A percentile compares a stretch with the other conserved stretches of the same genome.
Conservation (phyloP, 2,329 filamentous ascomycete species). For the Grosmannia penicillata region DNA sequence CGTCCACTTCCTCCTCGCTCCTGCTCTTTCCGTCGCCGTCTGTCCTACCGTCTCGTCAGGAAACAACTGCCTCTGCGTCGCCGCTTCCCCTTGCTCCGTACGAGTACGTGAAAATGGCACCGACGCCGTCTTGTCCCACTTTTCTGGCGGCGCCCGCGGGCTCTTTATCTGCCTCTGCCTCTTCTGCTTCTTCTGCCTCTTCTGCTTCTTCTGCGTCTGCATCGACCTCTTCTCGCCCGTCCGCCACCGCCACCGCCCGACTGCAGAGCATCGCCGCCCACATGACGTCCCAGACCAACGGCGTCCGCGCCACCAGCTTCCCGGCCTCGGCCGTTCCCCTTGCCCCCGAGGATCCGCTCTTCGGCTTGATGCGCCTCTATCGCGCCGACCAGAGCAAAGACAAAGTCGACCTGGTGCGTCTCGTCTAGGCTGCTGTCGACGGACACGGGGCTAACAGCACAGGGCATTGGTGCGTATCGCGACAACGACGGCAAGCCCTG, state of each 20-base stretch:
- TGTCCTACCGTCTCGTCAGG: too few relatives aligned
- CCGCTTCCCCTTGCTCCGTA: too few relatives aligned
- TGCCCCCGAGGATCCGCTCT: slow-evolving; percentile 89
- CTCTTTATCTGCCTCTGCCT: neutral
- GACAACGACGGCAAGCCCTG: slow-evolving; percentile 94
- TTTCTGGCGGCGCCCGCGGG: slow-evolving; percentile 14
- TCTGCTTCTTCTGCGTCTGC: slow-evolving; percentile 14
- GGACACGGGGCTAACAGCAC: neutral
- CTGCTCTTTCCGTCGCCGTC: too few relatives aligned
- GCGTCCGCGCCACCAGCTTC: slow-evolving; percentile 50
- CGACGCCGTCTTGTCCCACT: too few relatives aligned
- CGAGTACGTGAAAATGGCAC: too few relatives aligned
- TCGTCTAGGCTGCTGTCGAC: slow-evolving; percentile 3
- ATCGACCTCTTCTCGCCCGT: too few relatives aligned
- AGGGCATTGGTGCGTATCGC: slow-evolving; percentile 81
- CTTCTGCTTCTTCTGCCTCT: neutral
- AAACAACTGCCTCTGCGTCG: too few relatives aligned
- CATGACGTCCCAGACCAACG: slow-evolving; percentile 28
- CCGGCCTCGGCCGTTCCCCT: slow-evolving; percentile 64
- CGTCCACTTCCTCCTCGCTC: too few relatives aligned
- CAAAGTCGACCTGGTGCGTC: slow-evolving; percentile 80
- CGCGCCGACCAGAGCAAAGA: slow-evolving; percentile 59
- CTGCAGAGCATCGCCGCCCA: slow-evolving; percentile 52
- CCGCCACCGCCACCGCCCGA: slow-evolving; percentile 35
- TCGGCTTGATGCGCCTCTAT: slow-evolving; percentile 82